Base-by-base conservation (phyloP, 768 basidiomycete genomes). In the Trametopsis cervina region DNA sequence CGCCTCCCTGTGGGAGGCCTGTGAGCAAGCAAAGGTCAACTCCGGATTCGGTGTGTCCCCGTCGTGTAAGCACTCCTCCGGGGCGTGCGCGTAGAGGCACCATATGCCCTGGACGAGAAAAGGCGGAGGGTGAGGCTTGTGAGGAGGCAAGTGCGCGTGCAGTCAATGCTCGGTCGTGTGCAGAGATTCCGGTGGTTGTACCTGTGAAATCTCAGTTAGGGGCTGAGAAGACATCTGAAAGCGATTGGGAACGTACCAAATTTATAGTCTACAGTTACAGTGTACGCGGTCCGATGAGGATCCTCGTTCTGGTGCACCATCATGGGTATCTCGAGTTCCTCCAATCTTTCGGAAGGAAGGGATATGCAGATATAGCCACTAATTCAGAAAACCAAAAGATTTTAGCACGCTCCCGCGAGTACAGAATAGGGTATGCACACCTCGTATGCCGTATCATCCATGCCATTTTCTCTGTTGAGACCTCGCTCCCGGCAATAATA, bases 381-480 rank as follows among this genome's bases (percentile, higher is more conserved):
- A 60, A 38, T 23, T 4, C 36, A 47, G 6, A 22, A 12, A 26
- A n/a, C 11, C 13, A 2, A 11, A 25, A 2, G n/a, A 23, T 6
- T 39, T 15, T 38, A 17, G 44, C 43, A 6, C 22, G 9, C 29
- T 4, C 2, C 22, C 38, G 5, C 43, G 21, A n/a, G 29, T 42
- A 24, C 48, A 62, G 54, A 58, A 50, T 46, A 37, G 17, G 13
- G 24, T 37, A 11, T 33, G 65, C 78, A 50, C 44, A 94, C 95
- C 92, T 96, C 0, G 92, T 90, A 63, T 94, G 84, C 61, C 87
- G 86, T 63, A 99, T 93, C 78, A 99, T 87, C 91, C 91, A 99
- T 0, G 96, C 95, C 96, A 99, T 98, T 61, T 93, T 89, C 66
- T 97, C 89, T 1, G 91, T 89, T 33, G 93, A 91, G 55, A 89